Evolutionary conservation across 23 red algal species (phyloP), one percentile per base, ranked within the genome.

Genomic region (Rhodosorus marinus): DNA sequence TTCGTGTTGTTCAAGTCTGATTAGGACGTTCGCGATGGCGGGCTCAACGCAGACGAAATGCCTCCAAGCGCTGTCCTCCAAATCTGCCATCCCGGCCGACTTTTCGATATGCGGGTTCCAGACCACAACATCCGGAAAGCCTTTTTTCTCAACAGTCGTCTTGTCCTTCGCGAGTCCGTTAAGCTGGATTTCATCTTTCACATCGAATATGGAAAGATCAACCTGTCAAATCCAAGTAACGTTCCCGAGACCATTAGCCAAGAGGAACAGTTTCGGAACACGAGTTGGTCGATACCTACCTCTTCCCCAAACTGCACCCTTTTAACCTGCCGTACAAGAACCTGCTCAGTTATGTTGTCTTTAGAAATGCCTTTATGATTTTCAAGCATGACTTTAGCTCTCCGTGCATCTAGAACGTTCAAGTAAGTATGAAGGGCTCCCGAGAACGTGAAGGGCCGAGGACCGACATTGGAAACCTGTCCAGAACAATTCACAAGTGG

Each of bases 61-160:
- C 26, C 62, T 60, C 83, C 83, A 92, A 8, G 36, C 83, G 35
- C 67, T 60, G 58, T 92, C 66, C 0, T 60, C 59, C 64, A 92
- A 60, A 48, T 92, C 83, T 3, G 64, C 46, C 51, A 92, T 21
- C 1, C 54, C 73, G 31, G 64, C 47, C 1, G 72, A 35, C 53
- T 92, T 92, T 33, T 80, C 72, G 26, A 70, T 36, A 26, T 70
- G 43, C n/a, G 83, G 83, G 48, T 92, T 92, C 83, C 83, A 92
- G 7, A 92, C 67, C 29, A 92, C 73, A 8, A 62, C 64, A 21
- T 92, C 83, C 52, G 72, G 73, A 31, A 92, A 60, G 7, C 42
- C 35, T 28, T 80, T 59, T 2, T 54, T 27, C 27, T 63, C 38
- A 43, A 43, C 60, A 6, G 8, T 28, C 15, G 60, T 33, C 15